Evolutionary conservation across 805 yeast species (phyloP), one percentile per base, ranked within the genome.

Genomic region (Wickerhamomyces strasburgensis): DNA sequence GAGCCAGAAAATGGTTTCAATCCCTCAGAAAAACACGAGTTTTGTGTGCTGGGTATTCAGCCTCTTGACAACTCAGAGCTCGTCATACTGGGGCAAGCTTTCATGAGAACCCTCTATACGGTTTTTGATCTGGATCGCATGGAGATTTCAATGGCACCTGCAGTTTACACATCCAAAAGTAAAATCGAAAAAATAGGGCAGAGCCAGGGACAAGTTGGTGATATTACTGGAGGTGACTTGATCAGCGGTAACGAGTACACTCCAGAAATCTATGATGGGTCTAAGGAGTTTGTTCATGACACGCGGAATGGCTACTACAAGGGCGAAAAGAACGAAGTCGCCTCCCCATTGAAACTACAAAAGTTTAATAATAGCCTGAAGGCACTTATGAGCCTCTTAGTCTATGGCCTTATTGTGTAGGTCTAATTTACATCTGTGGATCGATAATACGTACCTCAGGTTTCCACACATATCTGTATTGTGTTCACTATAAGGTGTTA

Each of bases 81-180:
- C 2, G 35, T 50, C 1, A 40, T 53, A 3, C 27, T 53, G 10
- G 58, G 58, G 1, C 48, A 42, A 4, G 42, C 40, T 6, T 51
- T 53, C 29, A 38, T 53, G 6, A 43, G 46, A 31, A 27, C 46
- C 9, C 10, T 40, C 3, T 53, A 53, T 19, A 41, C 48, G 7
- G 54, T 52, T 9, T 54, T 47, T 32, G 58, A 54, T 34, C 29
- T 51, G 7, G 57, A 51, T 33, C 28, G 30, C 13, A 42, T 47
- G 48, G 49, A 49, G 19, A 30, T 53, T 5, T 44, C 49, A 3
- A 23, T 53, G 17, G 58, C 58, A 6, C 52, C 54, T 4, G 44
- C 51, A 4, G 29, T 40, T 3, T 42, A 40, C 27, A 43, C 48
- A 4, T 14, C 14, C 3, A 33, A 33, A 14, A 14, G 23, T 10